Base-by-base conservation (phyloP, 2,329 filamentous ascomycete genomes). In the Calonectria montana region DNA sequence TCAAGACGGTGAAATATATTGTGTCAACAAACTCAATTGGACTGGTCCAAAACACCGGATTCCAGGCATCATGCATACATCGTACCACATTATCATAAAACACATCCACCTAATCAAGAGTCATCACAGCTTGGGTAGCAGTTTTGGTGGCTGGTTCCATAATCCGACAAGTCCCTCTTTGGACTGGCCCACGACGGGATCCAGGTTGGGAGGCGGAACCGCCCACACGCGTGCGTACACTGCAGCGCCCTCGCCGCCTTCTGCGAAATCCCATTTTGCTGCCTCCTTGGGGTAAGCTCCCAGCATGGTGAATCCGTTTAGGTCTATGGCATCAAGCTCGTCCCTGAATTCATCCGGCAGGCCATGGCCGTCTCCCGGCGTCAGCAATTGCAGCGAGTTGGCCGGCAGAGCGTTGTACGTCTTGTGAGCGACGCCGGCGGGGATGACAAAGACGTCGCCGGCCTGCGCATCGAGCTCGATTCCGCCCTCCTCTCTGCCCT, bases 361-460 rank as follows among this genome's bases (percentile, higher is more conserved):
- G 5, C 77, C 80, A 73, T 83, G 82, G 1, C 80, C 84, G 35
- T 84, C 80, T 0, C 87, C 86, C 0, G 88, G 87, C 39, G 85
- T 85, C 65, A 88, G 72, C 25, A 88, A 61, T 50, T 73, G 67
- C 50, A 81, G 76, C 4, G 72, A 77, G 0, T 78, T 81, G 10
- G 74, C 73, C 0, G 87, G 86, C 10, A 65, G 76, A 0, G 87
- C 82, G 37, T 87, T 74, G 72, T 85, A 85, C 0, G 88, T 89
- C 80, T 90, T 91, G 75, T 91, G 89, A 12, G 88, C 85, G 1
- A 88, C 84, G 0, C 89, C 89, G 0, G 88, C 88, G 0, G 90
- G 90, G 3, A 91, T 83, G 18, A 91, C 81, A 72, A 92, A 91
- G 0, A 91, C 88, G 74, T 92, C 90, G 1, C 90, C 90, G 0